Conservation (phyloP, 2,329 filamentous ascomycete genomes). For the Diplodia mutila region DNA sequence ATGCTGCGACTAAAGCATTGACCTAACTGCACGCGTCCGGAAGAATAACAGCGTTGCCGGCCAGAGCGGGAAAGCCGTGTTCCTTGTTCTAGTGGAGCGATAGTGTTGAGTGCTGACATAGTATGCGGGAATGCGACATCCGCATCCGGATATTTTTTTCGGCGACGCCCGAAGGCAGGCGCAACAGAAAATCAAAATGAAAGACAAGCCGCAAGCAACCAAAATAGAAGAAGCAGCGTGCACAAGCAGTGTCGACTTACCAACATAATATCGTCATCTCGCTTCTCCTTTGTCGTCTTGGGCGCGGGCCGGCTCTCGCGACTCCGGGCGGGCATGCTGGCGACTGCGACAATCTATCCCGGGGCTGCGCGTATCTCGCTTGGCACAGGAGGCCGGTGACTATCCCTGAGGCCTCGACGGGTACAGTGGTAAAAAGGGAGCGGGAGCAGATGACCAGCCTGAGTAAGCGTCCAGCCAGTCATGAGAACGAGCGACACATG, state of each 20-base stretch:
- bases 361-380: constrained; percentile 14
- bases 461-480: background rate
- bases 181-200: background rate
- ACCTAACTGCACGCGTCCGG: background rate
- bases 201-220: background rate
- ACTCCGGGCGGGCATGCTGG: constrained; percentile 1
- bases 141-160: background rate
- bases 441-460: background rate
- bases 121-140: background rate
- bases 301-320: constrained; percentile 20
- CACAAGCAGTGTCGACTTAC: constrained; percentile 5
- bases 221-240: background rate
- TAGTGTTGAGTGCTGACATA: background rate
- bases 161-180: background rate
- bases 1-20: background rate
- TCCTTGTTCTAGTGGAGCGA: background rate
- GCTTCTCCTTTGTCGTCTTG: constrained; percentile 27
- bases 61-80: background rate
- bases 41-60: no score
- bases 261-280: constrained; percentile 43
- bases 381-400: constrained; percentile 9
- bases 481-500: background rate
- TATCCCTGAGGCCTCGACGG: constrained; percentile 1
- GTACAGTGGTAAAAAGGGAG: background rate
- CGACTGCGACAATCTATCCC: background rate